Evolutionary conservation across 2,329 filamentous ascomycete species (phyloP), one percentile per base, ranked within the genome.

Genomic region (Rosellinia necatrix): DNA sequence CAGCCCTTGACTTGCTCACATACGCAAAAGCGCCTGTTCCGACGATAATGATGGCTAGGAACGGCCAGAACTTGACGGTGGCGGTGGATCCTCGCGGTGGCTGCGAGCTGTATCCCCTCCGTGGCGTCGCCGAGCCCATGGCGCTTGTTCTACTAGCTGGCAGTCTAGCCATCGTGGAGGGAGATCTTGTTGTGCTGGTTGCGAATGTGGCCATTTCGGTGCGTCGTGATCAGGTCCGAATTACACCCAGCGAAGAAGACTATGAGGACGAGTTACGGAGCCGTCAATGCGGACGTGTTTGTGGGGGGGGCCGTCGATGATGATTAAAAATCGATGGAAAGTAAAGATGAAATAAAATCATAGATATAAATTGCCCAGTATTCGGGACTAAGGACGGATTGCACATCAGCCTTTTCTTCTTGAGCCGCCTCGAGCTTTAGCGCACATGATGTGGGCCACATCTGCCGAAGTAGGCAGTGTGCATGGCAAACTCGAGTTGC

Each of bases 21-120:
- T 77, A 69, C 27, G 78, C 69, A 68, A 83, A 85, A 21, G 77
- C 79, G 12, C 75, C 76, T 6, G 75, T 74, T 43, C 79, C 78
- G 13, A 78, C 61, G 27, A 71, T 76, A 60, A 83, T 77, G 61
- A 84, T 72, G 48, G 73, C 69, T 41, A 80, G n/a, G 61, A 84
- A 84, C 2, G 81, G 81, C 80, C 81, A 83, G 46, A 84, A 83
- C 71, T 83, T 83, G 74, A 84, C 71, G 38, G 67, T 64, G 40
- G 71, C 70, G 53, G 67, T 70, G 9, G 67, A 55, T 15, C 68
- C 70, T 54, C 58, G 63, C 30, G 73, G 74, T 8, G 74, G 73
- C 35, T 74, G 66, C 12, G 76, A 74, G 49, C 77, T 79, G 61
- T 78, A 85, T 72, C 64, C 25, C 49, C 66, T 35, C 19, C 27